Evolutionary conservation across 2,329 filamentous ascomycete genomes (phyloP).

Genomic region (Akanthomyces lecanii): DNA sequence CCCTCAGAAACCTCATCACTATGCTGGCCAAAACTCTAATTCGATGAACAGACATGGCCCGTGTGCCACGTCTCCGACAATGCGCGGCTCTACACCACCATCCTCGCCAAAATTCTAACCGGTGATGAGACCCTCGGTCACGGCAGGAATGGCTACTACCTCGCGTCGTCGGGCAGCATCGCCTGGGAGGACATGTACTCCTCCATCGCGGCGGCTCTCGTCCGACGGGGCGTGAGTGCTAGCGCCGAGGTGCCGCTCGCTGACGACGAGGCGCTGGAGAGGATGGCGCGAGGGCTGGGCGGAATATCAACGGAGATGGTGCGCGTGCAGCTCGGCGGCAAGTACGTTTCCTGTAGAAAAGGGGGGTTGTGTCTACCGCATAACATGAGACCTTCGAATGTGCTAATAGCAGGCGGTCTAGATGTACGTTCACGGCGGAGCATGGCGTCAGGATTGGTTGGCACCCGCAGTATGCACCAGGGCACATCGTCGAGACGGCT

Average conservation of each 20-base stretch:
- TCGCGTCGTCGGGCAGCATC: not conserved
- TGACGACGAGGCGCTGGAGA: not conserved
- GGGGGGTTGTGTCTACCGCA: too few species aligned
- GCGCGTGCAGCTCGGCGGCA: not conserved
- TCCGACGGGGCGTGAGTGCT: not conserved
- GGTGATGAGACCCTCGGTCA: not conserved
- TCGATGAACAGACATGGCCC: not conserved
- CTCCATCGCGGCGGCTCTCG: not conserved
- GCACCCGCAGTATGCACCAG: not conserved
- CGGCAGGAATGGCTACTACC: not conserved
- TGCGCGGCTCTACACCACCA: too few species aligned
- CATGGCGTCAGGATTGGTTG: not conserved
- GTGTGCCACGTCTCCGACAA: not conserved
- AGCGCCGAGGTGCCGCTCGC: not conserved
- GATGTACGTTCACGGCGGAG: not conserved
- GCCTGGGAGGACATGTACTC: not conserved
- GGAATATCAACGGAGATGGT: not conserved
- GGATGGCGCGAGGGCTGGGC: not conserved
- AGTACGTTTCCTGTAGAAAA: not conserved
- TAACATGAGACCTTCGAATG: too few species aligned
- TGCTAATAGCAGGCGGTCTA: too few species aligned
- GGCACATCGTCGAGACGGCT: not conserved
- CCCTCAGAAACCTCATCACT: too few species aligned
- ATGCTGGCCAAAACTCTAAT: too few species aligned
- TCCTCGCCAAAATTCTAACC: not conserved